Base-by-base conservation (phyloP, 495 filamentous ascomycete species). In the Penicillium ucsense region DNA sequence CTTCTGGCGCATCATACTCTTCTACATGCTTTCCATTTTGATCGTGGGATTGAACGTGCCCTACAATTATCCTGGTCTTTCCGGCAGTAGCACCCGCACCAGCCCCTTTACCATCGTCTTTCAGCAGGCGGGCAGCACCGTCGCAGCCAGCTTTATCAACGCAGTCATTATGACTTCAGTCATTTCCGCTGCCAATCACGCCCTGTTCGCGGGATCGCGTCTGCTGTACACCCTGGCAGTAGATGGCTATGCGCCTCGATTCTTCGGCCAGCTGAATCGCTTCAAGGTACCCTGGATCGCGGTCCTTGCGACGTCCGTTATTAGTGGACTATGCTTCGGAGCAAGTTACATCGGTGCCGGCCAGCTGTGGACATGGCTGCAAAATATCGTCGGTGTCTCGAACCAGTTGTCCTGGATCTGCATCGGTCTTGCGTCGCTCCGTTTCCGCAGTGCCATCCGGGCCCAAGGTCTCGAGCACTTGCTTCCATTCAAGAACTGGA, bases 361-460 rank as follows among this genome's bases (percentile, higher is more conserved):
- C 10, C 65, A 79, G 42, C 46, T 75, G 4, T 81, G 76, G 76
- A 71, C 66, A 3, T 81, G 77, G 77, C 55, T 81, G 31, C 76
- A 79, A 49, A 76, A 77, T 41, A 71, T 83, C 45, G 79, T 82
- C 37, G 79, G 78, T 8, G 79, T 83, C 8, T 81, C 78, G 0
- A 83, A 82, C 52, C 79, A 82, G 59, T 61, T 83, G 4, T 76
- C 75, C 34, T 83, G 79, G 79, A 70, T 77, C 49, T 69, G 71
- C 44, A 83, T 83, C 47, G 66, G 75, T 20, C 57, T 82, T 38
- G 74, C 78, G 4, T 81, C 77, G 4, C 62, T 83, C 35, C 74
- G 79, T 31, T 83, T 83, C 65, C 75, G 79, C 27, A 55, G 66
- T 9, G 79, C 67, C 8, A 61, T 83, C 42, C 68, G 67, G 43